phyloP scores from a whole-genome alignment of 192 early-diverging fungal species.

The Backusella mclennaniae region DNA sequence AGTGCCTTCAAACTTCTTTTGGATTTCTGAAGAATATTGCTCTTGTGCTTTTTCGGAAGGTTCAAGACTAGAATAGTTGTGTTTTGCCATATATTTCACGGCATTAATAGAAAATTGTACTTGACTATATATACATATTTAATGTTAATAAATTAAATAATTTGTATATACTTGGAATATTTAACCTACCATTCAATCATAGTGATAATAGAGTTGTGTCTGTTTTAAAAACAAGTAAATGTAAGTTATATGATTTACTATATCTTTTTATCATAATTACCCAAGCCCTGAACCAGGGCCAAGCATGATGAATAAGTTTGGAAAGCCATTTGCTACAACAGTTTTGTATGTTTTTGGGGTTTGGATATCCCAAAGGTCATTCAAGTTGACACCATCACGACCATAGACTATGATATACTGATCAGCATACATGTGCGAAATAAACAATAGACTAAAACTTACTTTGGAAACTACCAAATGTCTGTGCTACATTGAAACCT shows the following conservation, averaged over 20 bases:
- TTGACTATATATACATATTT: conserved; percentile 18
- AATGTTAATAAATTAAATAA: not conserved
- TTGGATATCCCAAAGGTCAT: conserved; percentile 26
- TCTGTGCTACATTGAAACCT: conserved; percentile 45
- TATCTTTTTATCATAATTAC: no score
- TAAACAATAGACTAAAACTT: not conserved
- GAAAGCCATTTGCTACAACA: conserved; percentile 37
- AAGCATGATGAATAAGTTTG: conserved; percentile 50
- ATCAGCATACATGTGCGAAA: not conserved
- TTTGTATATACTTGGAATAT: not conserved
- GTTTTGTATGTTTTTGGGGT: conserved; percentile 41
- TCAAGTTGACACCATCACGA: conserved; percentile 18
- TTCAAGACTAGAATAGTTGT: conserved; percentile 37
- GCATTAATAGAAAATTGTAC: conserved; percentile 43
- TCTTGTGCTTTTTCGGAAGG: conserved; percentile 35
- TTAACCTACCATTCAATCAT: conserved; percentile 45
- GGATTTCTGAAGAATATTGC: conserved; percentile 29
- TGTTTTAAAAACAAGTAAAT: no score
- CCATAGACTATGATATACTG: conserved; percentile 23
- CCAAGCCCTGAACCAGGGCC: conserved; percentile 51
- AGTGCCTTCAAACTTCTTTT: conserved; percentile 38
- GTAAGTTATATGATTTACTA: no score
- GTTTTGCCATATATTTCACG: conserved; percentile 41
- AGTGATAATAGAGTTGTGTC: conserved; percentile 48
- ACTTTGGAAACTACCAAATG: conserved; percentile 29